Percentiles rank a stretch among this genome's conserved stretches.
These are phyloP conservation scores for Nakaseomyces kungkrabaensis DNA, from an alignment of 1,139 yeast genomes.

Conservation along the genomic window DNA sequence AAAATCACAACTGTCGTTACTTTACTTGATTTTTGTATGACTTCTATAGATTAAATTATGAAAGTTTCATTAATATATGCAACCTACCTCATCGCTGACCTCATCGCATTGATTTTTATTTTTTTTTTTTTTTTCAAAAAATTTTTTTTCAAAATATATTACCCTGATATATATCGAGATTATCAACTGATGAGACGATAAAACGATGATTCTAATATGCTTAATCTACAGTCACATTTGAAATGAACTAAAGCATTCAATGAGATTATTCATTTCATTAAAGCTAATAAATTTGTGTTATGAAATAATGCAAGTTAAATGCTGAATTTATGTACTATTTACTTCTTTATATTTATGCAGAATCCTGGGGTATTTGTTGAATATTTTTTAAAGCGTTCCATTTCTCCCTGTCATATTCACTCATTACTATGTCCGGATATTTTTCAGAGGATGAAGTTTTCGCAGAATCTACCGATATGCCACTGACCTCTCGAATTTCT, in stretches of 20 bases:
- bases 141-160: not conserved
- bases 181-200: too few species aligned
- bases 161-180: not conserved
- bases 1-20: not conserved
- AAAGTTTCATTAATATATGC: not conserved
- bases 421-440: constrained; percentile 21
- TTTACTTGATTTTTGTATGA: too few species aligned
- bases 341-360: not conserved
- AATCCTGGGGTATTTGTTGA: not conserved
- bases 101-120: not conserved
- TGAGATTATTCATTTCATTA: too few species aligned
- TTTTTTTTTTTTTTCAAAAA: not conserved
- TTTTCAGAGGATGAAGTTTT: not conserved
- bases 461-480: constrained; percentile 7
- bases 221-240: too few species aligned
- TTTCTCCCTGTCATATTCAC: constrained; percentile 27
- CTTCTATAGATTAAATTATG: not conserved
- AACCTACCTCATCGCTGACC: not conserved
- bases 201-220: too few species aligned
- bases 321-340: not conserved
- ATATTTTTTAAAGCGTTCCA: constrained; percentile 18
- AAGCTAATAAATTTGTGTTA: too few species aligned
- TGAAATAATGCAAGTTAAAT: too few species aligned
- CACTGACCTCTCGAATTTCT: not conserved
- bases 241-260: too few species aligned